Percentiles rank a stretch among this genome's conserved stretches.
These are phyloP conservation scores for Sisymbrium irio DNA, from an alignment of 345 rosid genomes.

Conservation along the genomic window DNA sequence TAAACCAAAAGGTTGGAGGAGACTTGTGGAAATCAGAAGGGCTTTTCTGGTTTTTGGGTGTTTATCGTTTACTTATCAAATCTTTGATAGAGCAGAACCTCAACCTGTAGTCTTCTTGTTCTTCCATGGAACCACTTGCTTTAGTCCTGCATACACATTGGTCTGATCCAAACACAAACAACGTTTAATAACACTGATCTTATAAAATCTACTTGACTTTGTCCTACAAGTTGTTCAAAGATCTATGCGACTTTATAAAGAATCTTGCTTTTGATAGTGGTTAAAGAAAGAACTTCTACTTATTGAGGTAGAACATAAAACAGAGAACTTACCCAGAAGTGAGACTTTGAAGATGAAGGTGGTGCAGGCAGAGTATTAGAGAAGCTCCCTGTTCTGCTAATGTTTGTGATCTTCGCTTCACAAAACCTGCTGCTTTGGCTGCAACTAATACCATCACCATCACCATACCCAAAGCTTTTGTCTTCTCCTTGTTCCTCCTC, in stretches of 20 bases:
- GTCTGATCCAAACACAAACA: conserved; percentile 46
- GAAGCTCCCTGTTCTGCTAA: conserved; percentile 53
- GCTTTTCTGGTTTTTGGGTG: neutral
- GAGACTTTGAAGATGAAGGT: conserved; percentile 38
- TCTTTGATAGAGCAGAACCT: conserved; percentile 8
- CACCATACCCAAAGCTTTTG: conserved; percentile 13
- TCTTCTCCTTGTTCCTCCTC: conserved; percentile 13
- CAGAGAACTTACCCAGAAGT: conserved; percentile 62
- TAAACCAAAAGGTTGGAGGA: conserved; percentile 1
- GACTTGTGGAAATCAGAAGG: neutral
- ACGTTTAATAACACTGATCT: neutral
- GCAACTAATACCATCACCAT: conserved; percentile 22
- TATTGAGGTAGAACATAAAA: conserved; percentile 2
- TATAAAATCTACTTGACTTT: neutral
- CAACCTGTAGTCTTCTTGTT: conserved; percentile 38
- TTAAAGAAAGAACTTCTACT: neutral
- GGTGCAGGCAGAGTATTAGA: conserved; percentile 24
- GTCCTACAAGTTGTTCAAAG: neutral
- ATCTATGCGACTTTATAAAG: neutral
- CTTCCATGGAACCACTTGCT: conserved; percentile 70
- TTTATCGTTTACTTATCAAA: neutral
- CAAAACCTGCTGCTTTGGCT: conserved; percentile 37
- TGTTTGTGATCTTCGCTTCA: conserved; percentile 31
- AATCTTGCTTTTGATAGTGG: neutral
- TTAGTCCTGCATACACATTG: conserved; percentile 60